Evolutionary conservation across 2,329 filamentous ascomycete genomes (phyloP).

Genomic region (Orbilia javanica): DNA sequence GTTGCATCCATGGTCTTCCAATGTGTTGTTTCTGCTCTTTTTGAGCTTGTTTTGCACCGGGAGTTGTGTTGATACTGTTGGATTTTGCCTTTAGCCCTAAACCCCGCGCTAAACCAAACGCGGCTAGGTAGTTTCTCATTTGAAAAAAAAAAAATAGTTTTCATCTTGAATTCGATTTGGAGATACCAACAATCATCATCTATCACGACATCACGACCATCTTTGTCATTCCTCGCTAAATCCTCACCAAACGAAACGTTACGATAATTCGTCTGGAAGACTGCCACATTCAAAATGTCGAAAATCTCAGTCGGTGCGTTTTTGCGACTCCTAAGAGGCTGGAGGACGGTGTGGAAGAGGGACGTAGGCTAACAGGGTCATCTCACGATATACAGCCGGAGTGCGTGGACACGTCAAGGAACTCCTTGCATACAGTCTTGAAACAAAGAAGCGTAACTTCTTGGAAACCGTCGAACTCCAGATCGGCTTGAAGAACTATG

Average conservation of each 20-base stretch:
- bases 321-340: neutral
- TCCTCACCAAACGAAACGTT: constrained; percentile 64
- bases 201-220: constrained; percentile 35
- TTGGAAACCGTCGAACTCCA: constrained; percentile 91
- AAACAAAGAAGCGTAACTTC: constrained; percentile 99
- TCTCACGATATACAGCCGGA: constrained; percentile 73
- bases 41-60: neutral
- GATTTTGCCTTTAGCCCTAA: constrained; percentile 4
- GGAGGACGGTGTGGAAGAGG: neutral
- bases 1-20: neutral
- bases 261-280: constrained; percentile 63
- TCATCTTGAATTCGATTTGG: constrained; percentile 28
- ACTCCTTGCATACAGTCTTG: constrained; percentile 92
- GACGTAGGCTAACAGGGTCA: constrained; percentile 50
- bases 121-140: neutral
- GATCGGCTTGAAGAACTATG: constrained; percentile 98
- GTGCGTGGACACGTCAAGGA: constrained; percentile 94
- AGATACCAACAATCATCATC: constrained; percentile 6
- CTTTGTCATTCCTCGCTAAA: constrained; percentile 56
- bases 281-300: constrained; percentile 68
- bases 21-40: neutral
- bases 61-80: constrained; percentile 17
- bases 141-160: constrained; percentile 4
- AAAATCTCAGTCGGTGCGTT: constrained; percentile 72
- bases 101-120: constrained; percentile 9